These are phyloP conservation scores for Leccinum imitatum DNA, from an alignment of 768 basidiomycete genomes.

Conservation along the genomic window DNA sequence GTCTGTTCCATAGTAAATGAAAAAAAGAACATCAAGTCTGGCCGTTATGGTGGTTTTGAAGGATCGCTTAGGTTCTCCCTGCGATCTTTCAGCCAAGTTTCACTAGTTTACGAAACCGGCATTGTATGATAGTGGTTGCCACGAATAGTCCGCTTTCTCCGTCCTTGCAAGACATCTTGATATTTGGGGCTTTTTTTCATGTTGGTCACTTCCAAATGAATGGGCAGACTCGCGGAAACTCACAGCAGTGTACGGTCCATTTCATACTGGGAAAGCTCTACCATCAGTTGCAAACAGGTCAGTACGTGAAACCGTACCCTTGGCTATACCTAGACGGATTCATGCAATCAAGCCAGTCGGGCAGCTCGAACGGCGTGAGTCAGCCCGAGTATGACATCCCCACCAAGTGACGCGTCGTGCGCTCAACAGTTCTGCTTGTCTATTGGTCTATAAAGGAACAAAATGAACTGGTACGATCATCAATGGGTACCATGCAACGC, in stretches of 20 bases:
- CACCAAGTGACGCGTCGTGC: not conserved
- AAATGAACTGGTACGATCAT: not conserved
- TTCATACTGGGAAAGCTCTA: not conserved
- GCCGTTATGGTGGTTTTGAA: not conserved
- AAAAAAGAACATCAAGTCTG: not conserved
- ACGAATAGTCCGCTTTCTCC: not conserved
- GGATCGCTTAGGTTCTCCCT: not conserved
- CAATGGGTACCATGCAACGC: conserved; percentile 25
- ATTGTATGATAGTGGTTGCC: not conserved
- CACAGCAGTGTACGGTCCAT: not conserved
- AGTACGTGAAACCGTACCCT: not conserved
- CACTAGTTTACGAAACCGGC: not conserved
- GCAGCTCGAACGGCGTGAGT: not conserved
- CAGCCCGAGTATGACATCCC: not conserved
- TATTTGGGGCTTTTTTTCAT: not conserved
- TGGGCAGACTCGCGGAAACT: not conserved
- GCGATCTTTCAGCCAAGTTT: too few relatives aligned
- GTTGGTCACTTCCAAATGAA: not conserved
- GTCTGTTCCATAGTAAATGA: not conserved
- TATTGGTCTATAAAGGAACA: not conserved
- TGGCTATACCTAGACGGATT: not conserved
- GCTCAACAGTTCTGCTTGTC: not conserved
- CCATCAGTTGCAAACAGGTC: not conserved
- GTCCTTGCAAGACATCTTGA: not conserved
- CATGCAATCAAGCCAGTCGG: too few relatives aligned